These are phyloP conservation scores for Asterionellopsis glacialis DNA, from an alignment of 108 stramenopile species.

Conservation along the genomic window DNA sequence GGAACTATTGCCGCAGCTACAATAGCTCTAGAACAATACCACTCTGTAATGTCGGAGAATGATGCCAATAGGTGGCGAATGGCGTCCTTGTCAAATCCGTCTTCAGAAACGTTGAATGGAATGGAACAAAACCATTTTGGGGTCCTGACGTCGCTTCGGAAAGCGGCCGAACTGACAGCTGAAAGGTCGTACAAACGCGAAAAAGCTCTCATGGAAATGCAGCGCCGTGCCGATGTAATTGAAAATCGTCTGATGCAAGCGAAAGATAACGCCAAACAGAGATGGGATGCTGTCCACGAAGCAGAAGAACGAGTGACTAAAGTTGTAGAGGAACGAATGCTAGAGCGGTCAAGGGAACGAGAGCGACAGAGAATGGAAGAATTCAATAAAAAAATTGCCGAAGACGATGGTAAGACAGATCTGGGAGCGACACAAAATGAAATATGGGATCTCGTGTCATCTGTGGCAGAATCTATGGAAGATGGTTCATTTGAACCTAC, in stretches of 20 bases:
- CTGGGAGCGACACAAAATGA: slow-evolving; percentile 24
- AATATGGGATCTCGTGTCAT: slow-evolving; percentile 59
- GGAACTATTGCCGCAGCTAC: slow-evolving; percentile 26
- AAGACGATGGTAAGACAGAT: slow-evolving; percentile 7
- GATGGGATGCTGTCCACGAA: slow-evolving; percentile 52
- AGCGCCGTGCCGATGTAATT: slow-evolving; percentile 26
- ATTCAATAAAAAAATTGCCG: slow-evolving; percentile 6
- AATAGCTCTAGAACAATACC: slow-evolving; percentile 48
- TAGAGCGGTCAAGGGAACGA: slow-evolving; percentile 30
- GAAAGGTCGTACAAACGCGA: slow-evolving; percentile 36
- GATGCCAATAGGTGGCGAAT: slow-evolving; percentile 38
- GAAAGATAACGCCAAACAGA: slow-evolving; percentile 35
- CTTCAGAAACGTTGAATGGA: not conserved
- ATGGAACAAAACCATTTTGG: slow-evolving; percentile 4
- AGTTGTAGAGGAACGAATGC: slow-evolving; percentile 38
- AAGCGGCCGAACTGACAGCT: slow-evolving; percentile 27
- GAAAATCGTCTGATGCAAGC: slow-evolving; percentile 34
- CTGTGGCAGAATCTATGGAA: slow-evolving; percentile 53
- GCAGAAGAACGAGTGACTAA: slow-evolving; percentile 41
- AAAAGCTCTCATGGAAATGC: slow-evolving; percentile 35
- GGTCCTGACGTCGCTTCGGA: slow-evolving; percentile 26
- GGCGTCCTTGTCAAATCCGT: slow-evolving; percentile 13
- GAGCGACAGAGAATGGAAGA: slow-evolving; percentile 33
- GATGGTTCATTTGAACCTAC: slow-evolving; percentile 57
- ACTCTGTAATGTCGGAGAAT: slow-evolving; percentile 25